Evolutionary conservation across 768 basidiomycete genomes (phyloP), one percentile per base, ranked within the genome.

Genomic region (Mycena epipterygia): DNA sequence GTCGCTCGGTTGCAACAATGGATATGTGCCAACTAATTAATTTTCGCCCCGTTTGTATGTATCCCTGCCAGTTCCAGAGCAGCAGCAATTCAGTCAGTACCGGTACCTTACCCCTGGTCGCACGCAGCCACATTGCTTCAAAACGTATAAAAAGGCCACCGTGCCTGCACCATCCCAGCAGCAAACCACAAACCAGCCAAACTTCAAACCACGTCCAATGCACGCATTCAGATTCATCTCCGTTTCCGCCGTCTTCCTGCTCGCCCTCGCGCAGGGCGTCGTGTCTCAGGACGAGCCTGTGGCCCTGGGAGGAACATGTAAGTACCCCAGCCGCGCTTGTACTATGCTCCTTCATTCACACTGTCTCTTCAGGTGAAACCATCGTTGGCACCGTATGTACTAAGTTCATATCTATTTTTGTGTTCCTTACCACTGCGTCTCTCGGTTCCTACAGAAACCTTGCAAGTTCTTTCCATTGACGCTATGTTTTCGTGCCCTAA

Each of bases 191-290:
- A 39, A 11, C 17, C 46, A 48, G 29, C 30, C 42, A 44, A 44
- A 44, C 42, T 19, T 19, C 8, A 9, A 44, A 21, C 42, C 44
- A 46, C 46, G 19, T 27, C 30, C 59, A 61, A 61, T 61, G 59
- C 41, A 61, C 59, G 44, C 59, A 42, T 61, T 61, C 59, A 61
- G 48, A 32, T 61, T 33, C n/a, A n/a, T 48, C 16, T 61, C 59
- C 59, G 5, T 61, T 37, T 61, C 59, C 29, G 59, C 59, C 30
- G 17, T 49, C 46, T 61, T 61, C 59, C 59, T 61, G 27, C 44
- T 61, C 32, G 59, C 59, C 59, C 59, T 62, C 48, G 23, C 37
- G 48, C 60, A 62, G 44, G 60, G 60, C 60, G 33, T 27, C 9
- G 60, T 51, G 5, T 62, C 46, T n/a, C 60, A 62, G n/a, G 58